Evolutionary conservation across 1,284 basidiomycete genomes (phyloP).

Genomic region (Xerocomus nothofagi): DNA sequence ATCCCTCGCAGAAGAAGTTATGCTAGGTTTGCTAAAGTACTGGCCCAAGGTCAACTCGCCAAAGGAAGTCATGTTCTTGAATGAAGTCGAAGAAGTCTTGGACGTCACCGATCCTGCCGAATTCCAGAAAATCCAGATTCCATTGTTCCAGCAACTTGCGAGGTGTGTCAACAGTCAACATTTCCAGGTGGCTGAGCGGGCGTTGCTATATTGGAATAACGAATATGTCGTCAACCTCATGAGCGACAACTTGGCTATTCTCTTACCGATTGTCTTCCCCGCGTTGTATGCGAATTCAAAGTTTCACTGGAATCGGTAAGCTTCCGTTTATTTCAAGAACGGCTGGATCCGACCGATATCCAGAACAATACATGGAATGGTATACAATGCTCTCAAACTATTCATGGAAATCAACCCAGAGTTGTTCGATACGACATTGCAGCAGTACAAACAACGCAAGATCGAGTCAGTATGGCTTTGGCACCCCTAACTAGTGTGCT

Average conservation of each 20-base stretch:
- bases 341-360: constrained; percentile 13
- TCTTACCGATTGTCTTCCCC: constrained; percentile 98
- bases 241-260: constrained; percentile 89
- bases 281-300: constrained; percentile 96
- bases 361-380: constrained; percentile 98
- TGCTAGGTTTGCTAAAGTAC: constrained; percentile 91
- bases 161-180: constrained; percentile 99
- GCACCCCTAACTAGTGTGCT: constrained; percentile 7
- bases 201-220: constrained; percentile 97
- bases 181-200: constrained; percentile 97
- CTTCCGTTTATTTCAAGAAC: constrained; percentile 12
- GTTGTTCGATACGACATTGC: constrained; percentile 92
- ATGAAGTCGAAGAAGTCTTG: constrained; percentile 98
- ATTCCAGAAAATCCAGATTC: constrained; percentile 95
- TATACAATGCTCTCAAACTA: constrained; percentile 96
- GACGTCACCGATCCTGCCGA: constrained; percentile 98
- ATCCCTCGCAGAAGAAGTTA: constrained; percentile 90
- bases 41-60: constrained; percentile 99
- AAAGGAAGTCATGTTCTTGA: constrained; percentile 99
- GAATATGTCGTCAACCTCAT: constrained; percentile 99
- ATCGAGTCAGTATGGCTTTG: constrained; percentile 60
- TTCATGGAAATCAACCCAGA: constrained; percentile 99
- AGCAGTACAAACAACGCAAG: constrained; percentile 89
- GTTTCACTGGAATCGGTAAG: constrained; percentile 97
- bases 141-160: constrained; percentile 93